These are phyloP conservation scores for Chamaecyparis obtusa DNA, from an alignment of 75 land plant genomes.

Conservation along the genomic window DNA sequence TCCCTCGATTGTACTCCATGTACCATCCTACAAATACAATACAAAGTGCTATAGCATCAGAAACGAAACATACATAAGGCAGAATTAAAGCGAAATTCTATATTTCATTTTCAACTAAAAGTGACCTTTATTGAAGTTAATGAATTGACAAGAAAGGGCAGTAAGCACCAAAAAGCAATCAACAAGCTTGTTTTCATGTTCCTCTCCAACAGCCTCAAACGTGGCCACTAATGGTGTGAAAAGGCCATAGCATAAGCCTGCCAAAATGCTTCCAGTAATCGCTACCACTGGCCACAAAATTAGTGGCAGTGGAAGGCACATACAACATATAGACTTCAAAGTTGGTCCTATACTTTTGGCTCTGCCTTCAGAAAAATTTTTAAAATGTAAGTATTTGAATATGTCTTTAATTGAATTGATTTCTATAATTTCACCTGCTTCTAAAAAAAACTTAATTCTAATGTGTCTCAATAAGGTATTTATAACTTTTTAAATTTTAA, in stretches of 20 bases:
- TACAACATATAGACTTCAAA: conserved; percentile 35
- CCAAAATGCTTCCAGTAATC: conserved; percentile 58
- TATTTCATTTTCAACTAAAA: background rate
- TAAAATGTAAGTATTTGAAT: background rate
- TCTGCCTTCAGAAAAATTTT: conserved; percentile 36
- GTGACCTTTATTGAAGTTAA: background rate
- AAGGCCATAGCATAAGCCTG: conserved; percentile 70
- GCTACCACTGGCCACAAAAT: conserved; percentile 58
- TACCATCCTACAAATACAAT: conserved; percentile 68
- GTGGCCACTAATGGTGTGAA: conserved; percentile 79
- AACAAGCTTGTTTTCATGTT: conserved; percentile 37
- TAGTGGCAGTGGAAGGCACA: conserved; percentile 29
- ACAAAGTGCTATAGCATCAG: background rate
- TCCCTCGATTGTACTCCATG: conserved; percentile 59
- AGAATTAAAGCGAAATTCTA: background rate
- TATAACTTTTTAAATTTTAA: background rate
- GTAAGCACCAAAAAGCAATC: conserved; percentile 62
- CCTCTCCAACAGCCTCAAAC: conserved; percentile 82
- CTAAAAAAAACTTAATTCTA: background rate
- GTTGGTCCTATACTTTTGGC: conserved; percentile 51
- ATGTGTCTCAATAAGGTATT: background rate
- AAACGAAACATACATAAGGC: background rate
- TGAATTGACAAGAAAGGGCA: background rate
- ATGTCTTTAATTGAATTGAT: background rate
- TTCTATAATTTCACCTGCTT: background rate